Evolutionary conservation across 2,329 filamentous ascomycete genomes (phyloP).

Genomic region (Hypoxylon sp.): DNA sequence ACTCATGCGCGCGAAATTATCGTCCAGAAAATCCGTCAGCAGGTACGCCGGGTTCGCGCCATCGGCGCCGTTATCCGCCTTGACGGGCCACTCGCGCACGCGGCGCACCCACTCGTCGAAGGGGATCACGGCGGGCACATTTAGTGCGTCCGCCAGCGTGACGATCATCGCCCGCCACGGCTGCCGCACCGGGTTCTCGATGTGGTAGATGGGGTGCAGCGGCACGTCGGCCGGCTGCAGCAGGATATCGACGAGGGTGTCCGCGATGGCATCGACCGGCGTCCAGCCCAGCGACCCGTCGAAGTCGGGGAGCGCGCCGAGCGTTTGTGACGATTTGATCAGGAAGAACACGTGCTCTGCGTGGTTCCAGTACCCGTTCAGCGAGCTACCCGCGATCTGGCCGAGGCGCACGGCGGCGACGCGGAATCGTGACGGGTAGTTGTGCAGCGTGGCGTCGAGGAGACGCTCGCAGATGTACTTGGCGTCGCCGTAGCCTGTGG

Average conservation of each 20-base stretch:
- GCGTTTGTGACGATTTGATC: constrained; percentile 63
- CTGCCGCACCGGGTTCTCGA: constrained; percentile 52
- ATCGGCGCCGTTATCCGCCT: constrained; percentile 17
- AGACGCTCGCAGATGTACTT: constrained; percentile 66
- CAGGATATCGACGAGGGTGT: constrained; percentile 46
- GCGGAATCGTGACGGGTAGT: constrained; percentile 58
- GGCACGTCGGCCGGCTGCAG: constrained; percentile 9
- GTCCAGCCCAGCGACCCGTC: constrained; percentile 60
- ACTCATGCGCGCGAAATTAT: constrained; percentile 49
- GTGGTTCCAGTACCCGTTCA: constrained; percentile 68
- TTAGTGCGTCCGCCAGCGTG: constrained; percentile 39
- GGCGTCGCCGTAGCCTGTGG: constrained; percentile 65
- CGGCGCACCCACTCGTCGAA: constrained; percentile 48
- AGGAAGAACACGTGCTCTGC: constrained; percentile 65
- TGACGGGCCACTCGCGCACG: constrained; percentile 34
- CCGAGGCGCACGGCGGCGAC: constrained; percentile 61
- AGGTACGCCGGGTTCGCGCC: constrained; percentile 47
- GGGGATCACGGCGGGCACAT: constrained; percentile 42
- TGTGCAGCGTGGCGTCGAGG: constrained; percentile 62
- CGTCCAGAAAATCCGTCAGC: constrained; percentile 50
- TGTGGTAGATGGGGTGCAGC: constrained; percentile 47
- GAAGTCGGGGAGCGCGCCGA: constrained; percentile 60
- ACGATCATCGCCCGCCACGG: constrained; percentile 44
- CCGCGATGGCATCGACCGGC: constrained; percentile 59
- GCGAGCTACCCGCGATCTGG: constrained; percentile 66